phyloP scores from a whole-genome alignment of 2,329 filamentous ascomycete species.

The Epichloe sp. region DNA sequence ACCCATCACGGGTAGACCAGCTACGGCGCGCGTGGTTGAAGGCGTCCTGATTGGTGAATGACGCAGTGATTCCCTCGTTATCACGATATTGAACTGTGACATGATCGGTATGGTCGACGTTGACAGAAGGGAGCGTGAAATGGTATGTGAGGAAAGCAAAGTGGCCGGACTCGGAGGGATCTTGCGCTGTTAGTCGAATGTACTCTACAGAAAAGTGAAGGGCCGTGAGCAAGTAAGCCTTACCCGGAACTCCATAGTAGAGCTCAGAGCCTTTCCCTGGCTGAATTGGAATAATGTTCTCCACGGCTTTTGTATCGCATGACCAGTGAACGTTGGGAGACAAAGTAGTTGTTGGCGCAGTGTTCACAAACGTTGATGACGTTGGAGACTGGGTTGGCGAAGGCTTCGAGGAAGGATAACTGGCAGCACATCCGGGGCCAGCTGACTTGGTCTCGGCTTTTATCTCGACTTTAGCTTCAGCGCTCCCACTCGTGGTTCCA shows the following conservation, averaged over 20 bases:
- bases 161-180: constrained; percentile 11
- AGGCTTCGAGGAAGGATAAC: neutral
- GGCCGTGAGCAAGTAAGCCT: neutral
- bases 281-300: constrained; percentile 13
- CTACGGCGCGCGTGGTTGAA: constrained; percentile 11
- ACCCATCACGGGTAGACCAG: constrained; percentile 10
- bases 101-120: constrained; percentile 16
- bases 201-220: too few relatives aligned
- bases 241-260: constrained; percentile 13
- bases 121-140: constrained; percentile 16
- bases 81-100: constrained; percentile 7
- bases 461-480: neutral
- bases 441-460: neutral
- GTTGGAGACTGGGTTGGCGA: neutral
- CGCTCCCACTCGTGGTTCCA: neutral
- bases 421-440: neutral
- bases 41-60: constrained; percentile 11
- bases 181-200: constrained; percentile 3
- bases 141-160: constrained; percentile 16
- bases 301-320: constrained; percentile 11
- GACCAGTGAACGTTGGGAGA: constrained; percentile 12
- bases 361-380: constrained; percentile 3
- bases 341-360: neutral
- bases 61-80: constrained; percentile 2
- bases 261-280: constrained; percentile 10